phyloP scores from a whole-genome alignment of 495 filamentous ascomycete species.

The Talaromyces thailandensis region DNA sequence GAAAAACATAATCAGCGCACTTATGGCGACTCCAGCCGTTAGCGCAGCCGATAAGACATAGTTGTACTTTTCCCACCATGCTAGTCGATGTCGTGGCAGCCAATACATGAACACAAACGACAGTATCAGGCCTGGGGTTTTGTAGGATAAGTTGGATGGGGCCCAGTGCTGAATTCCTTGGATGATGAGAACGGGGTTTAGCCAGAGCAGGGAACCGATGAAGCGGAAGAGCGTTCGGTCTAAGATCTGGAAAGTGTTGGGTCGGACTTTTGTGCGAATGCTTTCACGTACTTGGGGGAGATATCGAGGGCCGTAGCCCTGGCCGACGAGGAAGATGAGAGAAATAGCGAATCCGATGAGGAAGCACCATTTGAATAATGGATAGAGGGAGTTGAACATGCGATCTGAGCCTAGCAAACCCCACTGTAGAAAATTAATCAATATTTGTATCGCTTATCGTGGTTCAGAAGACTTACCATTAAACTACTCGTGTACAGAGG shows the following conservation, averaged over 20 bases:
- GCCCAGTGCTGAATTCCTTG: neutral
- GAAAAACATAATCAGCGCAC: constrained; percentile 53
- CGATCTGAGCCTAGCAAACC: neutral
- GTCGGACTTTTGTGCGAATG: neutral
- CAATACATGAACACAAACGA: constrained; percentile 1
- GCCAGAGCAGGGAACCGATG: neutral
- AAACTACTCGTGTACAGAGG: neutral
- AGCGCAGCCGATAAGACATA: constrained; percentile 78
- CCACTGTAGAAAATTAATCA: neutral
- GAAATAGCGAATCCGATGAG: neutral
- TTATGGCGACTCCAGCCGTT: constrained; percentile 69
- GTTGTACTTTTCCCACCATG: constrained; percentile 85
- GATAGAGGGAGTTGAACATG: neutral
- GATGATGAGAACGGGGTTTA: neutral
- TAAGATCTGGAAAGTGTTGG: neutral
- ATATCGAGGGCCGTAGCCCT: neutral
- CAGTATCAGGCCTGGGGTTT: neutral
- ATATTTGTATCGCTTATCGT: neutral
- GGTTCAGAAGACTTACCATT: neutral
- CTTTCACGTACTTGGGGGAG: neutral
- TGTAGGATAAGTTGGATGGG: neutral
- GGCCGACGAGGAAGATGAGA: neutral
- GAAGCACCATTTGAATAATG: neutral
- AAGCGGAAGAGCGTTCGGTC: neutral
- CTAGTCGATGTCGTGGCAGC: constrained; percentile 13